Evolutionary conservation across 768 basidiomycete genomes (phyloP).

Genomic region (Phylloporus sp.): DNA sequence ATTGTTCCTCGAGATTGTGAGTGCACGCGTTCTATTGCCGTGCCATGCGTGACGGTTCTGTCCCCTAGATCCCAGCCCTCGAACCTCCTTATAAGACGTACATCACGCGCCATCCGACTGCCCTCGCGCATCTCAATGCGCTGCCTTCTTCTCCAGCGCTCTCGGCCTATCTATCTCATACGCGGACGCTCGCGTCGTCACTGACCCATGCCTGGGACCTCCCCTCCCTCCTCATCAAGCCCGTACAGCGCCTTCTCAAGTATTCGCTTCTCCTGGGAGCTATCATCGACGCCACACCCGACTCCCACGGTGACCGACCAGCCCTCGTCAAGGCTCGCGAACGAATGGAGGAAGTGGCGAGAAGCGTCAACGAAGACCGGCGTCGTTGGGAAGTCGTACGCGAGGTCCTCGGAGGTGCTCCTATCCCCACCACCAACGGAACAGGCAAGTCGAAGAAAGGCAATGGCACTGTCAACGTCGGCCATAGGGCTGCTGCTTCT

Average conservation of each 20-base stretch:
- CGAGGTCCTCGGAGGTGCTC: conserved; percentile 52
- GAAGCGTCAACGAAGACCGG: conserved; percentile 73
- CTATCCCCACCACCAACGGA: conserved; percentile 34
- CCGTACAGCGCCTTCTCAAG: conserved; percentile 92
- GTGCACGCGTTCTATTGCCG: conserved; percentile 27
- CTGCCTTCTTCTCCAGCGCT: conserved; percentile 45
- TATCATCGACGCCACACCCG: conserved; percentile 70
- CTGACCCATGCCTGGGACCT: conserved; percentile 91
- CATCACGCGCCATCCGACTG: conserved; percentile 73
- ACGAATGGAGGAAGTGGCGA: conserved; percentile 67
- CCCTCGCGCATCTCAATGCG: conserved; percentile 59
- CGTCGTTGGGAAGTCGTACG: conserved; percentile 75
- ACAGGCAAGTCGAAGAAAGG: conserved; percentile 37
- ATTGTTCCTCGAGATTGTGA: conserved; percentile 64
- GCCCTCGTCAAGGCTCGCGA: conserved; percentile 26
- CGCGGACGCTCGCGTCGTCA: conserved; percentile 58
- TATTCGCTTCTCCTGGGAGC: conserved; percentile 82
- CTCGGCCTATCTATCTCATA: conserved; percentile 57
- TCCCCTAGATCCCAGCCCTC: conserved; percentile 57
- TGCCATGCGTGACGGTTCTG: neutral
- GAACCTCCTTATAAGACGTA: conserved; percentile 73
- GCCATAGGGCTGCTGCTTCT: conserved; percentile 46
- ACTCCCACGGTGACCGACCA: conserved; percentile 57
- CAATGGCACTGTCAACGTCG: conserved; percentile 35
- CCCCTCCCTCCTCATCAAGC: conserved; percentile 91